Evolutionary conservation across 176 grass and related monocot species (phyloP).

Genomic region (Raddia distichophylla): DNA sequence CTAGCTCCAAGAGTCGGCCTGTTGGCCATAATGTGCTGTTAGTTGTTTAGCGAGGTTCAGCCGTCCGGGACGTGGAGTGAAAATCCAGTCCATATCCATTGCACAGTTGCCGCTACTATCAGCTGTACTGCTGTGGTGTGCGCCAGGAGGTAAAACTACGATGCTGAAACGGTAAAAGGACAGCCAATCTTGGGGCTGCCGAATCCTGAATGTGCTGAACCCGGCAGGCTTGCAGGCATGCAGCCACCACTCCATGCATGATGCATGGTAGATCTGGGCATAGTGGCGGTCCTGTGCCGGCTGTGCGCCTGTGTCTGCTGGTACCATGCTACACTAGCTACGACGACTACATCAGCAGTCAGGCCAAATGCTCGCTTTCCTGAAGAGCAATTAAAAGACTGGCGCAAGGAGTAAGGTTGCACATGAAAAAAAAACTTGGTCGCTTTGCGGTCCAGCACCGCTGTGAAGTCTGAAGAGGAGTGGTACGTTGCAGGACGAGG

Average conservation of each 20-base stretch:
- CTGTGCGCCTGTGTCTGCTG: not conserved
- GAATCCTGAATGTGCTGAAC: not conserved
- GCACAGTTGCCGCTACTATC: not conserved
- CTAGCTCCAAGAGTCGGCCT: not conserved
- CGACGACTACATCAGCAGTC: not conserved
- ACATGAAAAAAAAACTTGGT: constrained; percentile 4
- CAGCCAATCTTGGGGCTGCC: not conserved
- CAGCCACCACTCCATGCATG: not conserved
- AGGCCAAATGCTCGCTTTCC: not conserved
- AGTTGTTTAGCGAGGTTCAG: constrained; percentile 3
- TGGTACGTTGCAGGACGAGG: not conserved
- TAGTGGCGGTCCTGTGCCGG: constrained; percentile 3
- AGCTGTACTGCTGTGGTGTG: not conserved
- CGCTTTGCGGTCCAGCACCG: not conserved
- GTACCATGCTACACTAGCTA: not conserved
- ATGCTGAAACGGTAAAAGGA: not conserved
- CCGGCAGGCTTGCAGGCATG: too few relatives aligned
- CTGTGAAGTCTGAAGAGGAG: not conserved
- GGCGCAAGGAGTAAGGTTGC: not conserved
- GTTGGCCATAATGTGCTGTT: constrained; percentile 13
- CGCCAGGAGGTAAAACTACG: not conserved
- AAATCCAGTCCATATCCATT: constrained; percentile 26
- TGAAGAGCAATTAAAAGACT: not conserved
- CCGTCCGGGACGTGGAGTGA: not conserved
- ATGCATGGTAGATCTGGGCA: constrained; percentile 32